These are phyloP conservation scores for Ustilago crameri DNA, from an alignment of 1,284 basidiomycete genomes.

Conservation along the genomic window DNA sequence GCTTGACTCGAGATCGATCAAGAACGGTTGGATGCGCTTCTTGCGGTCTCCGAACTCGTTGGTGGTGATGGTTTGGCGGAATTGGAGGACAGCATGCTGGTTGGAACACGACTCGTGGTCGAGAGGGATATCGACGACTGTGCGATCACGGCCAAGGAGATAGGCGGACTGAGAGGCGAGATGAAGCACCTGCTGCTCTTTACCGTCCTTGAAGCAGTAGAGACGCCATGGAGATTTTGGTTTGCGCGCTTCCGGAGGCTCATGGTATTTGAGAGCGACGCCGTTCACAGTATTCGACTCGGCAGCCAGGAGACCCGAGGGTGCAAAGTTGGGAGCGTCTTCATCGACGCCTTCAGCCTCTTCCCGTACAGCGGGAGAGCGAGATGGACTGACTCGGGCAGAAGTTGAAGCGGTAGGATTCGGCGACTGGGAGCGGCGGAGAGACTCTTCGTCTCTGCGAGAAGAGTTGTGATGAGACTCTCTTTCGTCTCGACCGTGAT, in stretches of 20 bases:
- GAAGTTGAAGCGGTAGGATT: slow-evolving; percentile 2
- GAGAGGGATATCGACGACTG: slow-evolving; percentile 78
- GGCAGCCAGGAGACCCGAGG: slow-evolving; percentile 90
- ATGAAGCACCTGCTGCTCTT: slow-evolving; percentile 75
- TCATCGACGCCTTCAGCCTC: slow-evolving; percentile 19
- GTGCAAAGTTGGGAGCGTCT: slow-evolving; percentile 81
- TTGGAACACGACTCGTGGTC: slow-evolving; percentile 98
- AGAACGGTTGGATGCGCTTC: slow-evolving; percentile 69
- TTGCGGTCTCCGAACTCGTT: slow-evolving; percentile 88
- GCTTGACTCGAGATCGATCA: slow-evolving; percentile 95
- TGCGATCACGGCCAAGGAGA: slow-evolving; percentile 86
- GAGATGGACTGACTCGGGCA: background rate
- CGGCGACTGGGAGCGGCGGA: slow-evolving; percentile 11
- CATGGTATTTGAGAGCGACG: slow-evolving; percentile 95
- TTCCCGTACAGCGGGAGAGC: background rate
- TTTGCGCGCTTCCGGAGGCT: slow-evolving; percentile 96
- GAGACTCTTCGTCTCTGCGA: slow-evolving; percentile 5
- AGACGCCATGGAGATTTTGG: slow-evolving; percentile 88
- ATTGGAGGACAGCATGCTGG: slow-evolving; percentile 96
- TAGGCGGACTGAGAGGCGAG: slow-evolving; percentile 84
- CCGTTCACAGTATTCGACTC: slow-evolving; percentile 77
- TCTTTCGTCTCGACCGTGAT: slow-evolving; percentile 3
- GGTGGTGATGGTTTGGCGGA: slow-evolving; percentile 83
- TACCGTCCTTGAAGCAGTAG: slow-evolving; percentile 95
- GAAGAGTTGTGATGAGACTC: slow-evolving; percentile 2